These are phyloP conservation scores for Trypanosoma scelopori DNA, from an alignment of 208 protist species.

Conservation along the genomic window DNA sequence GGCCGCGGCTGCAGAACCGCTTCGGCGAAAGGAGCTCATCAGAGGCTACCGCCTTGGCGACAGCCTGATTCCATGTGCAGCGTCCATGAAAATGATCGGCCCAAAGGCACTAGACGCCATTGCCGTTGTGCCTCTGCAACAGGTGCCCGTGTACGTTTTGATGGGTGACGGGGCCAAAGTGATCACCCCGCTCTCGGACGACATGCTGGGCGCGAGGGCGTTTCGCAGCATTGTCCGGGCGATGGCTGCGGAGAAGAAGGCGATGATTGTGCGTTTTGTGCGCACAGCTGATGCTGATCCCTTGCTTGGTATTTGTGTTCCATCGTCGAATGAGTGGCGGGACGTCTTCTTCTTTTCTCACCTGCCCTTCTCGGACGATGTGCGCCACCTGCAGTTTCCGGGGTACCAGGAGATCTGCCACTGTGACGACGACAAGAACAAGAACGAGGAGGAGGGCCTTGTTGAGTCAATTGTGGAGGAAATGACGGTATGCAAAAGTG, in stretches of 20 bases:
- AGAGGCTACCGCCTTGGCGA: constrained; percentile 83
- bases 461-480: constrained; percentile 72
- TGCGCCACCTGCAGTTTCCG: constrained; percentile 72
- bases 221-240: constrained; percentile 76
- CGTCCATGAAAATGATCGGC: constrained; percentile 54
- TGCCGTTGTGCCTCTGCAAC: constrained; percentile 61
- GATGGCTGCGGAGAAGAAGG: constrained; percentile 42
- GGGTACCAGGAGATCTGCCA: constrained; percentile 39
- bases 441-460: constrained; percentile 49
- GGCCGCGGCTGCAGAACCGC: constrained; percentile 8
- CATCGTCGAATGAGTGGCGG: constrained; percentile 17
- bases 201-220: constrained; percentile 56
- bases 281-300: constrained; percentile 46
- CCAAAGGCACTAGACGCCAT: constrained; percentile 64
- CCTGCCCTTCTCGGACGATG: constrained; percentile 88
- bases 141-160: constrained; percentile 68
- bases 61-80: constrained; percentile 74
- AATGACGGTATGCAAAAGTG: constrained; percentile 53
- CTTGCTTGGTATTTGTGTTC: constrained; percentile 59
- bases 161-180: constrained; percentile 57
- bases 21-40: constrained; percentile 33
- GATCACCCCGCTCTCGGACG: constrained; percentile 63
- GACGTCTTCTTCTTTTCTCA: constrained; percentile 67
- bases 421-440: constrained; percentile 1
- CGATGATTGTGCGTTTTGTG: constrained; percentile 84